phyloP scores from a whole-genome alignment of 768 basidiomycete species.

The Podaxis rugospora region DNA sequence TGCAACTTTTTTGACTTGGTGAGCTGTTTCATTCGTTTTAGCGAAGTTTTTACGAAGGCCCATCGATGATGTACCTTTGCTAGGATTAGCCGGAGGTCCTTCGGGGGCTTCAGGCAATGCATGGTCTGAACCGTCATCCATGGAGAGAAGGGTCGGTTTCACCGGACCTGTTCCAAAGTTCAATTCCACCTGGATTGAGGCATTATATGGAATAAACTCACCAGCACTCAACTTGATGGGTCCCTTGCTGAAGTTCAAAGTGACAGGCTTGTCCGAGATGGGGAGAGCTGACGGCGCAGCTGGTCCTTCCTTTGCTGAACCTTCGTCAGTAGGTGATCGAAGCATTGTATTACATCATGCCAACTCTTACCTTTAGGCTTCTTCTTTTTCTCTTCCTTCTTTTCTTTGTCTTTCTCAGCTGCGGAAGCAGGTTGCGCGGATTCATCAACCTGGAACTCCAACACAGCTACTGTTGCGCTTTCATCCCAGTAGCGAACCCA shows the following conservation, averaged over 20 bases:
- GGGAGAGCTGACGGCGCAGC: slow-evolving; percentile 65
- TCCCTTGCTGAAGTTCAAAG: slow-evolving; percentile 66
- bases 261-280: slow-evolving; percentile 77
- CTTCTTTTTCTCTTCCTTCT: slow-evolving; percentile 60
- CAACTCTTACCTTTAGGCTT: slow-evolving; percentile 40
- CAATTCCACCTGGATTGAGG: background rate
- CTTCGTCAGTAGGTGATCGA: slow-evolving; percentile 3
- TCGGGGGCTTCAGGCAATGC: slow-evolving; percentile 27
- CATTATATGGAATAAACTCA: slow-evolving; percentile 13
- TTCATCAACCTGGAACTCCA: slow-evolving; percentile 78
- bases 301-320: slow-evolving; percentile 29
- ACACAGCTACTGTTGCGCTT: slow-evolving; percentile 63
- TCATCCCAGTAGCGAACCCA: slow-evolving; percentile 96
- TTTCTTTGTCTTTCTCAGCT: slow-evolving; percentile 30
- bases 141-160: slow-evolving; percentile 39
- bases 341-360: background rate
- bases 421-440: slow-evolving; percentile 29
- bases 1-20: slow-evolving; percentile 64
- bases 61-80: slow-evolving; percentile 44
- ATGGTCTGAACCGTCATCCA: slow-evolving; percentile 52
- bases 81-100: slow-evolving; percentile 35
- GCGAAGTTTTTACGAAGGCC: background rate
- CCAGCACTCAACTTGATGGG: slow-evolving; percentile 28
- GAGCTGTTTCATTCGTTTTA: background rate
- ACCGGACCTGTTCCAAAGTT: slow-evolving; percentile 13